Evolutionary conservation across 805 yeast species (phyloP).

Genomic region (Nakazawaea siamensis): DNA sequence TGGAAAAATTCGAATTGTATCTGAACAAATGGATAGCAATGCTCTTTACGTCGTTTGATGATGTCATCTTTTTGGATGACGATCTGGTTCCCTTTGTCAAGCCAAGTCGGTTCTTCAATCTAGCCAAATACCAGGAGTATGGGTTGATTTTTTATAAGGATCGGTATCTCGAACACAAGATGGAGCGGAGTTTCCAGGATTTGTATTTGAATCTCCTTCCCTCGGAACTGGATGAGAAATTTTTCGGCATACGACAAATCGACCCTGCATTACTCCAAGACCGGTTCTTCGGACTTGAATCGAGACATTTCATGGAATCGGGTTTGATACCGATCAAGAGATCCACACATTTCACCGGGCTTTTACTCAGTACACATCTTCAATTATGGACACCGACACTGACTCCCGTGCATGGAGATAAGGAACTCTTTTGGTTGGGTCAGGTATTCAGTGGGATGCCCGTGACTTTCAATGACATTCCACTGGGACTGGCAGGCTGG

Average conservation of each 20-base stretch:
- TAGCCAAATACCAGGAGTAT: slow-evolving; percentile 25
- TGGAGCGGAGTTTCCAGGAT: slow-evolving; percentile 22
- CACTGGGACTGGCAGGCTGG: slow-evolving; percentile 51
- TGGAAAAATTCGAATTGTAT: slow-evolving; percentile 18
- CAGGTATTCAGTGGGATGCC: slow-evolving; percentile 46
- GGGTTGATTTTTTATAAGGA: slow-evolving; percentile 43
- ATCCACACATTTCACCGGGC: slow-evolving; percentile 38
- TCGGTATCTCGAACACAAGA: slow-evolving; percentile 24
- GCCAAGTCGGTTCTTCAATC: slow-evolving; percentile 25
- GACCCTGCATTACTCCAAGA: slow-evolving; percentile 24
- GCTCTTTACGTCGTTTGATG: slow-evolving; percentile 50
- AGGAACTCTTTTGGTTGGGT: slow-evolving; percentile 72
- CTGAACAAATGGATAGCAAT: slow-evolving; percentile 46
- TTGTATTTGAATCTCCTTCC: slow-evolving; percentile 42
- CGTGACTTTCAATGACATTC: slow-evolving; percentile 38
- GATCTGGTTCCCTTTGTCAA: slow-evolving; percentile 29
- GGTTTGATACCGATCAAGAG: slow-evolving; percentile 43
- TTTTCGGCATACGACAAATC: slow-evolving; percentile 27
- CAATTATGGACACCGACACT: slow-evolving; percentile 35
- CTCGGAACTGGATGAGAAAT: slow-evolving; percentile 27
- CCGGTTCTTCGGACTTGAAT: slow-evolving; percentile 32
- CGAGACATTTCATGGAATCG: slow-evolving; percentile 38
- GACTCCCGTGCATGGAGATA: slow-evolving; percentile 69
- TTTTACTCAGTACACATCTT: slow-evolving; percentile 32
- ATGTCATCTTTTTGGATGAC: slow-evolving; percentile 45